Evolutionary conservation across 1,139 yeast genomes (phyloP).

Genomic region (Yamadazyma conglobata): DNA sequence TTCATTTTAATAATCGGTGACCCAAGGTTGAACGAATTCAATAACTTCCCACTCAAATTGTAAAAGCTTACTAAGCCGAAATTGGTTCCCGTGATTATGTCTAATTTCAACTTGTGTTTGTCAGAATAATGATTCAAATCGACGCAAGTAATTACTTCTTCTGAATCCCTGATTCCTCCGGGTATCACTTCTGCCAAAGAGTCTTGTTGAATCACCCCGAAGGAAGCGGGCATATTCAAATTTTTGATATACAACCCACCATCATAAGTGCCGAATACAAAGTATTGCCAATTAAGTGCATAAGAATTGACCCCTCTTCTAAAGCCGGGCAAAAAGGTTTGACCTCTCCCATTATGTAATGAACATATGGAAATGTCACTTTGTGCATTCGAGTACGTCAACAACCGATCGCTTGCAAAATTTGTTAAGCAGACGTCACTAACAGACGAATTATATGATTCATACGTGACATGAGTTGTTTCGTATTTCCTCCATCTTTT

Average conservation of each 20-base stretch:
- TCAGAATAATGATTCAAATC: slow-evolving; percentile 22
- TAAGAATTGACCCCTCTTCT: slow-evolving; percentile 20
- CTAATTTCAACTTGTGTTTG: slow-evolving; percentile 23
- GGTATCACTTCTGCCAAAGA: slow-evolving; percentile 16
- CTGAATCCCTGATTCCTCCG: slow-evolving; percentile 9
- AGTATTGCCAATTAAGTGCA: slow-evolving; percentile 33
- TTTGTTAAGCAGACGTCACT: slow-evolving; percentile 31
- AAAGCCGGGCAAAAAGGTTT: slow-evolving; percentile 37
- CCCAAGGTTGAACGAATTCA: slow-evolving; percentile 15
- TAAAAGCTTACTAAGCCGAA: slow-evolving; percentile 27
- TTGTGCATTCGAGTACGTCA: slow-evolving; percentile 28
- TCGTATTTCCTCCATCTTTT: slow-evolving; percentile 54
- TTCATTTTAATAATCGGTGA: slow-evolving; percentile 22
- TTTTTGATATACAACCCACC: slow-evolving; percentile 35
- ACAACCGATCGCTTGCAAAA: slow-evolving; percentile 35
- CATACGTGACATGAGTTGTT: slow-evolving; percentile 29
- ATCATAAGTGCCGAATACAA: slow-evolving; percentile 25
- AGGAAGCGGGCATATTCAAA: slow-evolving; percentile 31
- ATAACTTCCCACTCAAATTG: slow-evolving; percentile 25
- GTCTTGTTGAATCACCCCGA: slow-evolving; percentile 21
- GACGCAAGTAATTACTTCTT: slow-evolving; percentile 17
- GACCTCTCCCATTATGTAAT: slow-evolving; percentile 39
- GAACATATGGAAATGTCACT: slow-evolving; percentile 40
- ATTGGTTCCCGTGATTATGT: slow-evolving; percentile 26
- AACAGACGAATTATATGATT: slow-evolving; percentile 25